These are phyloP conservation scores for Microcos paniculata DNA, from an alignment of 345 rosid species.

Conservation along the genomic window DNA sequence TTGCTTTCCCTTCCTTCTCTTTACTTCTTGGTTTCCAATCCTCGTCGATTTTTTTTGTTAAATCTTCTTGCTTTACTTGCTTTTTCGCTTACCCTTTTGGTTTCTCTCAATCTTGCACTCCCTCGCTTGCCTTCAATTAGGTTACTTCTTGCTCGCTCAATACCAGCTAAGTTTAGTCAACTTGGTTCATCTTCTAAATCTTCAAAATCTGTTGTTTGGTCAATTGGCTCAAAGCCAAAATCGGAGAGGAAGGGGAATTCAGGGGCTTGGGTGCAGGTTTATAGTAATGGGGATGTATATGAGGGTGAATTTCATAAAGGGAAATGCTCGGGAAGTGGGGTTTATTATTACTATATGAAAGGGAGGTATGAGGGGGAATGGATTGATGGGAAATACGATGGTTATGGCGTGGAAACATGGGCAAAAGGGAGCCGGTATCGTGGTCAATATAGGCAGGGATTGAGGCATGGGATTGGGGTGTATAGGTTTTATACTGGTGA, in stretches of 20 bases:
- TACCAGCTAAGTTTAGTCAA: constrained; percentile 44
- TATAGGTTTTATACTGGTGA: constrained; percentile 79
- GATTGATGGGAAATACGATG: constrained; percentile 82
- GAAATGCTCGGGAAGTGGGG: constrained; percentile 81
- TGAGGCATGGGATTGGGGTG: constrained; percentile 85
- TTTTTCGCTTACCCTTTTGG: constrained; percentile 38
- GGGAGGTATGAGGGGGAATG: constrained; percentile 89
- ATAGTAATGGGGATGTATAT: constrained; percentile 74
- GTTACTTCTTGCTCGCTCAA: constrained; percentile 55
- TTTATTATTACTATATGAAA: constrained; percentile 63
- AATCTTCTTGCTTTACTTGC: constrained; percentile 38
- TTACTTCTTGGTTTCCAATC: constrained; percentile 39
- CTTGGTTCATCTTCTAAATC: constrained; percentile 33
- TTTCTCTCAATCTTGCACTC: constrained; percentile 52
- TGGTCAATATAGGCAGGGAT: constrained; percentile 78
- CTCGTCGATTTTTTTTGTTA: constrained; percentile 32
- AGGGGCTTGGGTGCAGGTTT: constrained; percentile 70
- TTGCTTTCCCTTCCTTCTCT: constrained; percentile 51
- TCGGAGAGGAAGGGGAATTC: constrained; percentile 46
- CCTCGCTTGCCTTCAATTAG: constrained; percentile 62
- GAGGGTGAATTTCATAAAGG: constrained; percentile 85
- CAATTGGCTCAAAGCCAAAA: constrained; percentile 74
- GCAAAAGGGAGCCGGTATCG: constrained; percentile 82
- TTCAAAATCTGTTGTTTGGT: constrained; percentile 66
- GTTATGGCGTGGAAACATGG: constrained; percentile 86